A percentile compares a stretch with the other conserved stretches of the same genome.
These are phyloP conservation scores for Closterium sp. DNA, from an alignment of 139 green algal genomes.

Conservation along the genomic window DNA sequence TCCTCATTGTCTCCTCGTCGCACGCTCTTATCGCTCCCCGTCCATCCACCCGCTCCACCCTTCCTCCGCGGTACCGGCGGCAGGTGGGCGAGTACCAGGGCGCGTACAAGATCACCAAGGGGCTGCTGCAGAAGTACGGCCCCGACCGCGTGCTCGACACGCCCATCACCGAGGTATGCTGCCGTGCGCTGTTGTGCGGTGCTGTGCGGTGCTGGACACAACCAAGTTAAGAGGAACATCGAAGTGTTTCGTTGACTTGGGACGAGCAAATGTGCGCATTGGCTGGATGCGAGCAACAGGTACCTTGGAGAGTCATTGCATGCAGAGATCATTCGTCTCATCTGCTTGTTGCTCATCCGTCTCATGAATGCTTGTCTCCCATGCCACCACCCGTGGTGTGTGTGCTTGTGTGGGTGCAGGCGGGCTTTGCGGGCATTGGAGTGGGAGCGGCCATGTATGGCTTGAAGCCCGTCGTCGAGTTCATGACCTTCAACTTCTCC, in stretches of 20 bases:
- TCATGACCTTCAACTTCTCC: conserved; percentile 99
- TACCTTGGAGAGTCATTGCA: neutral
- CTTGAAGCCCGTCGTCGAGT: conserved; percentile 91
- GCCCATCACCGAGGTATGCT: conserved; percentile 91
- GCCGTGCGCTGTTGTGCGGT: too few relatives aligned
- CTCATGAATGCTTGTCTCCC: neutral
- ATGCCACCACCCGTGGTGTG: neutral
- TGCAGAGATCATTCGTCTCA: neutral
- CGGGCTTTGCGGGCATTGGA: conserved; percentile 94
- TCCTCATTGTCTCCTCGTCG: neutral
- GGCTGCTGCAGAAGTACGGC: conserved; percentile 93
- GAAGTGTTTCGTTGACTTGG: neutral
- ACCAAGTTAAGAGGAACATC: neutral
- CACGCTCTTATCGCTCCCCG: neutral
- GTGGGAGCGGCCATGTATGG: conserved; percentile 90
- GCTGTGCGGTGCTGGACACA: neutral
- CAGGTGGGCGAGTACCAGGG: conserved; percentile 48
- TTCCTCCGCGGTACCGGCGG: too few relatives aligned
- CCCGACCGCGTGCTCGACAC: conserved; percentile 91
- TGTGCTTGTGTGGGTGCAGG: conserved; percentile 39
- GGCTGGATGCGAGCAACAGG: neutral
- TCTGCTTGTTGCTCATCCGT: neutral
- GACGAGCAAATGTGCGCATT: neutral
- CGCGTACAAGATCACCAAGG: conserved; percentile 79
- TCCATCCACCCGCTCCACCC: neutral